Base-by-base conservation (phyloP, 495 filamentous ascomycete species). In the Penicillium macrosclerotiorum region DNA sequence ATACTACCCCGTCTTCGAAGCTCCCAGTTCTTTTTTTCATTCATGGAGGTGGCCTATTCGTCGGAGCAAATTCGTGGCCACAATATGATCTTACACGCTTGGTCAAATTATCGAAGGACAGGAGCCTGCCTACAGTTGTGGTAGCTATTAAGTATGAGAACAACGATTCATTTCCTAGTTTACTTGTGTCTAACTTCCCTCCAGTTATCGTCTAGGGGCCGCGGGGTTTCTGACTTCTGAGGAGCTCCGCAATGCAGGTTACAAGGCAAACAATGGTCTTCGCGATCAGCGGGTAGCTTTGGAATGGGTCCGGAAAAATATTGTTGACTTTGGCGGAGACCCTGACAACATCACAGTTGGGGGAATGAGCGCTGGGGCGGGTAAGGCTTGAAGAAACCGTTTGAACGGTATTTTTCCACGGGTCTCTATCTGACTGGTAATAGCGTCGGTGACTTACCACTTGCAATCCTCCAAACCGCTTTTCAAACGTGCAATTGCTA, bases 291-390 rank as follows among this genome's bases (percentile, higher is more conserved):
- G 54, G 13, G 54, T 56, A 11, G 65, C 67, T 0, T 39, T 71
- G 16, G 41, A 58, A 35, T 71, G 67, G 67, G 65, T 68, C 11
- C 57, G 55, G 13, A 67, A 54, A 19, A 50, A 71, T 36, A 71
- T 71, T 19, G 32, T 40, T 7, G 56, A 60, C 40, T 88, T 89
- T 53, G 85, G 84, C 19, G 85, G 85, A 19, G 79, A 89, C 47
- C 81, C 84, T 1, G 57, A 74, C 5, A 82, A 84, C 48, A 76
- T 88, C 8, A 80, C 82, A 5, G 74, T 85, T 14, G 75, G 78
- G 35, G 83, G 85, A 30, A 77, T 75, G n/a, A 83, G 79, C 16
- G 85, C 84, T 12, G 85, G 85, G 9, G 84, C 72, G 17, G 82
- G 72, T 49, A 52, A 35, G 37, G n/a, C n/a, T n/a, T n/a, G n/a